A percentile compares a stretch with the other conserved stretches of the same genome.
These are phyloP conservation scores for Fusarium fujikuroi DNA, from an alignment of 2,329 filamentous ascomycete species.

Conservation along the genomic window DNA sequence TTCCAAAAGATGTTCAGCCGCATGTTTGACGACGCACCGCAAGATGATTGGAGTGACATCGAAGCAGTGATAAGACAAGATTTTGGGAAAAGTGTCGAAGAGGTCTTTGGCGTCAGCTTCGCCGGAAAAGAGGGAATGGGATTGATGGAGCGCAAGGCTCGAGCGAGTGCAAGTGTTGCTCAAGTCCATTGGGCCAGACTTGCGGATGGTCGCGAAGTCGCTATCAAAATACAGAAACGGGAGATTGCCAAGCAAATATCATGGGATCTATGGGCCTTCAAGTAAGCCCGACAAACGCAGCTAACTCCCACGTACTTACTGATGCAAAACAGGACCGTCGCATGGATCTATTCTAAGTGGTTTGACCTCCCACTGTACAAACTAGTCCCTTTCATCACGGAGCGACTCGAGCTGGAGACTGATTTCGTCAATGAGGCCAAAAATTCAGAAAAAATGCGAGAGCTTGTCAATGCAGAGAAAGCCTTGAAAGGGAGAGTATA, in stretches of 20 bases:
- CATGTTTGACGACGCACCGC: slow-evolving; percentile 98
- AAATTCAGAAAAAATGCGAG: slow-evolving; percentile 87
- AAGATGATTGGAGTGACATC: slow-evolving; percentile 88
- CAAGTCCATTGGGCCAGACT: slow-evolving; percentile 96
- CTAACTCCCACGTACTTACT: slow-evolving; percentile 3
- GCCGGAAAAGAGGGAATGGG: slow-evolving; percentile 74
- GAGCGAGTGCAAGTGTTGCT: slow-evolving; percentile 89
- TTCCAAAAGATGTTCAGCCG: slow-evolving; percentile 95
- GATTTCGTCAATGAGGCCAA: slow-evolving; percentile 93
- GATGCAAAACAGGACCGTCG: slow-evolving; percentile 70
- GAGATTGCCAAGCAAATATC: slow-evolving; percentile 91
- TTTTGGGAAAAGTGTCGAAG: slow-evolving; percentile 86
- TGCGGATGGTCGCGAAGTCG: slow-evolving; percentile 88
- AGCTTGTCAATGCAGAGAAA: slow-evolving; percentile 79
- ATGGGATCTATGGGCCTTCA: slow-evolving; percentile 97
- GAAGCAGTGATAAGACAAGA: slow-evolving; percentile 88
- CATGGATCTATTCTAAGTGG: slow-evolving; percentile 83
- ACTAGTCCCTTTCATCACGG: slow-evolving; percentile 90
- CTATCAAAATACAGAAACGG: slow-evolving; percentile 95
- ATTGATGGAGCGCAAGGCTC: slow-evolving; percentile 68
- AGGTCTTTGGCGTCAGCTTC: slow-evolving; percentile 93
- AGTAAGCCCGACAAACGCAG: slow-evolving; percentile 60
- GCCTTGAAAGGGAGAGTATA: slow-evolving; percentile 84
- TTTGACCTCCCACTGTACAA: slow-evolving; percentile 95
- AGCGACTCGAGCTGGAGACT: slow-evolving; percentile 91